Conservation (phyloP, 2,329 filamentous ascomycete species). For the Rhynchosporium secalis region DNA sequence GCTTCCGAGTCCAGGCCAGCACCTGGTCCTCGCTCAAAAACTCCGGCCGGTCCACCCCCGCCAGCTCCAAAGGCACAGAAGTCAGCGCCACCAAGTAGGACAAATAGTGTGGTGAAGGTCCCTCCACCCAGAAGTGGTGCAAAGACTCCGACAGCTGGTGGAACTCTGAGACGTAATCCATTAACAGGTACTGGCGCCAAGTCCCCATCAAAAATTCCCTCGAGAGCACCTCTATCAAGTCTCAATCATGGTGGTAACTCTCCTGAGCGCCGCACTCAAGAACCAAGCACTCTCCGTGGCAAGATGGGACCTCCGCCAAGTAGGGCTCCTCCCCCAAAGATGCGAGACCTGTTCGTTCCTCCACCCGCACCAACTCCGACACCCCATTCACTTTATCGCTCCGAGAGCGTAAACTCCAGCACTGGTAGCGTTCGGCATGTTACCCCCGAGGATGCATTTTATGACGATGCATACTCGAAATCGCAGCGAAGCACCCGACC, state of each 20-base stretch:
- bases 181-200: constrained; percentile 36
- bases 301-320: constrained; percentile 54
- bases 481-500: constrained; percentile 38
- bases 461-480: constrained; percentile 55
- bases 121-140: constrained; percentile 37
- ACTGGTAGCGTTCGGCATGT: constrained; percentile 57
- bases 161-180: constrained; percentile 38
- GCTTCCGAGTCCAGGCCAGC: constrained; percentile 58
- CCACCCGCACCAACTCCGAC: constrained; percentile 52
- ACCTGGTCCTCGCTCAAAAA: constrained; percentile 70
- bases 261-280: constrained; percentile 61
- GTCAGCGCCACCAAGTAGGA: constrained; percentile 33
- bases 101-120: constrained; percentile 35
- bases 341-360: constrained; percentile 75
- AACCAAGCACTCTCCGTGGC: constrained; percentile 39
- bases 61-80: constrained; percentile 41
- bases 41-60: constrained; percentile 64
- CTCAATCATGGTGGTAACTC: constrained; percentile 75
- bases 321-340: constrained; percentile 81
- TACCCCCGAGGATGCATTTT: constrained; percentile 82
- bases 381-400: constrained; percentile 54
- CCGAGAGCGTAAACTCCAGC: constrained; percentile 49
- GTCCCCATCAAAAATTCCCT: constrained; percentile 69
- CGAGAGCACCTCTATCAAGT: constrained; percentile 67
- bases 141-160: constrained; percentile 56